Conservation (phyloP, 331 rosid genomes). For the Pyracantha coccinea region DNA sequence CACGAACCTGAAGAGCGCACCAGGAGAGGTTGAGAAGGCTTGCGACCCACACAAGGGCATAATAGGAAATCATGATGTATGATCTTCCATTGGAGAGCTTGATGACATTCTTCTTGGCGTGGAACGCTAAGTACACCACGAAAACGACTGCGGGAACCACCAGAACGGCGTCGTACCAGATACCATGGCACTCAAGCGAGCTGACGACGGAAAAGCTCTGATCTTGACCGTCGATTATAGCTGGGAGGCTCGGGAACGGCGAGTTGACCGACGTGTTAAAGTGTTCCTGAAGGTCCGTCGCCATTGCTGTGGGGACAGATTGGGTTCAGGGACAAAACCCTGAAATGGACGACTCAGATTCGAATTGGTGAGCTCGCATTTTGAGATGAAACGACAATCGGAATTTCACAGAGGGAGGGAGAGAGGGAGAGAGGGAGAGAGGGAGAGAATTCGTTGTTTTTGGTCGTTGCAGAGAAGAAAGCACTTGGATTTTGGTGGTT, state of each 20-base stretch:
- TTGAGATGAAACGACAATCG: no score
- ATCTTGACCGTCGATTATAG: slow-evolving; percentile 11
- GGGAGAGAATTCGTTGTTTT: no score
- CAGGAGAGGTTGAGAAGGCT: slow-evolving; percentile 51
- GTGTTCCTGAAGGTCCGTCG: slow-evolving; percentile 1
- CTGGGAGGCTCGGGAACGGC: slow-evolving; percentile 17
- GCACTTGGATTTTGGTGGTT: no score
- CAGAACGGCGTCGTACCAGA: slow-evolving; percentile 37
- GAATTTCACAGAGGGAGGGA: background rate
- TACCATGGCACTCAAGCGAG: slow-evolving; percentile 30
- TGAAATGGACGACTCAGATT: background rate
- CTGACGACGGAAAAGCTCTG: background rate
- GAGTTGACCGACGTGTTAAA: slow-evolving; percentile 13
- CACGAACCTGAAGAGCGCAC: slow-evolving; percentile 55
- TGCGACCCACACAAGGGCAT: slow-evolving; percentile 58
- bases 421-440: no score
- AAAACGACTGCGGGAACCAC: slow-evolving; percentile 46
- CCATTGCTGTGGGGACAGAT: slow-evolving; percentile 7
- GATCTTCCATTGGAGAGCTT: slow-evolving; percentile 44
- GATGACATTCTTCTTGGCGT: slow-evolving; percentile 46
- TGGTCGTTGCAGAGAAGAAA: no score
- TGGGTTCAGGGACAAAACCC: background rate
- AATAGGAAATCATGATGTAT: slow-evolving; percentile 35
- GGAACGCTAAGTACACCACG: slow-evolving; percentile 34
- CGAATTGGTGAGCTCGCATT: background rate